These are phyloP conservation scores for Myochromella boudieri DNA, from an alignment of 768 basidiomycete genomes.

Conservation along the genomic window DNA sequence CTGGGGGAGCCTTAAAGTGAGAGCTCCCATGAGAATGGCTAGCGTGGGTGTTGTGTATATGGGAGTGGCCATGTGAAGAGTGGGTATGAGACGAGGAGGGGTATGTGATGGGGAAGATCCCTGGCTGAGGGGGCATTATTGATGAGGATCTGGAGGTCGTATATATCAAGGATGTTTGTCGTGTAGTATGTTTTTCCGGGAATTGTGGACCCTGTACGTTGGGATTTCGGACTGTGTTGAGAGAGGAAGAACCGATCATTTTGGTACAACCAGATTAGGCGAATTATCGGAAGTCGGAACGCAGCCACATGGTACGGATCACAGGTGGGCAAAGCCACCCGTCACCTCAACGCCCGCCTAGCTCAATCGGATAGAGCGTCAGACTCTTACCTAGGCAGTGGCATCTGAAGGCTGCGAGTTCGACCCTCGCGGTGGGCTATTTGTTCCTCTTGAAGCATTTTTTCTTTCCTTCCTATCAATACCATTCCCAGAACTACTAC, in stretches of 20 bases:
- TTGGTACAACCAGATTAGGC: too few species aligned
- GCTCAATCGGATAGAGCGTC: conserved; percentile 70
- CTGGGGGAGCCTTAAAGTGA: conserved; percentile 12
- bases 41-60: conserved; percentile 17
- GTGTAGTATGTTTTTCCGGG: too few species aligned
- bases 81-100: conserved; percentile 29
- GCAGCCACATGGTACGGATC: not conserved
- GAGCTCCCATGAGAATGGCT: conserved; percentile 10
- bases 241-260: not conserved
- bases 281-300: not conserved
- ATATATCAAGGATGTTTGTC: too few species aligned
- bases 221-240: not conserved
- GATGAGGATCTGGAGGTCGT: not conserved
- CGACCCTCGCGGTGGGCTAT: conserved; percentile 83
- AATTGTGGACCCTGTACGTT: too few species aligned
- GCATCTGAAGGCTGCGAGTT: conserved; percentile 83
- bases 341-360: conserved; percentile 42
- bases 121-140: conserved; percentile 69
- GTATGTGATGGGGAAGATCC: conserved; percentile 64
- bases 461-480: not conserved
- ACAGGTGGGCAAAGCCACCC: not conserved
- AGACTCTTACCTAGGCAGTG: conserved; percentile 34
- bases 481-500: not conserved
- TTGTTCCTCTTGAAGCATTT: not conserved
- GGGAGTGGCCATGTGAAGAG: conserved; percentile 13